phyloP scores from a whole-genome alignment of 495 filamentous ascomycete genomes.

The Aspergillus coremiiformis region DNA sequence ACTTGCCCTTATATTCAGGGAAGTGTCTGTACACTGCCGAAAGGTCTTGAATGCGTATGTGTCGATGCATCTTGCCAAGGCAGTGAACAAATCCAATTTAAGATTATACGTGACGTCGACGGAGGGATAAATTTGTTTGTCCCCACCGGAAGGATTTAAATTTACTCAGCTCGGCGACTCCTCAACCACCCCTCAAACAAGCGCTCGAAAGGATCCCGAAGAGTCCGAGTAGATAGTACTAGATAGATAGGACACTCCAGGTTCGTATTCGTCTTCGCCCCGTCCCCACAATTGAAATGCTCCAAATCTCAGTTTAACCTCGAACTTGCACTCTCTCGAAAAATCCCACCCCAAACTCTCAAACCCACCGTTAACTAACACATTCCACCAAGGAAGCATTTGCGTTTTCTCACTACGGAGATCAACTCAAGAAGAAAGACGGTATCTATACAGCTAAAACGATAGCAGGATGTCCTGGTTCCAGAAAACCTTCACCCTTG shows the following conservation, averaged over 20 bases:
- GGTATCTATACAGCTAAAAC: background rate
- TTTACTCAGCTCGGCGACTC: background rate
- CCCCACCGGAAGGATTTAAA: slow-evolving; percentile 4
- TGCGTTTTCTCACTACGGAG: background rate
- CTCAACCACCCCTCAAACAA: background rate
- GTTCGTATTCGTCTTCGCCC: no score
- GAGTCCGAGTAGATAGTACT: no score
- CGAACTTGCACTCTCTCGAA: no score
- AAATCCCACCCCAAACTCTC: background rate
- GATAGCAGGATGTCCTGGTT: slow-evolving; percentile 58
- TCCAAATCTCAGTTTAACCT: no score
- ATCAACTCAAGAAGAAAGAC: background rate
- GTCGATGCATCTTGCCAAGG: no score
- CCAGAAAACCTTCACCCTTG: slow-evolving; percentile 74
- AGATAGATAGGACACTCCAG: no score
- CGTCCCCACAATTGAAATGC: no score
- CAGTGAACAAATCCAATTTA: background rate
- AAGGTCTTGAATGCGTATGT: background rate
- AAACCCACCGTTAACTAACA: background rate
- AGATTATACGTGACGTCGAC: slow-evolving; percentile 12
- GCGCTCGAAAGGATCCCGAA: no score
- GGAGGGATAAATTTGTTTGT: background rate
- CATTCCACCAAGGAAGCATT: background rate
- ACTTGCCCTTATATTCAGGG: slow-evolving; percentile 5
- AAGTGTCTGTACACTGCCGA: slow-evolving; percentile 1